Evolutionary conservation across 2,329 filamentous ascomycete genomes (phyloP).

Genomic region (Eutypella sp.): DNA sequence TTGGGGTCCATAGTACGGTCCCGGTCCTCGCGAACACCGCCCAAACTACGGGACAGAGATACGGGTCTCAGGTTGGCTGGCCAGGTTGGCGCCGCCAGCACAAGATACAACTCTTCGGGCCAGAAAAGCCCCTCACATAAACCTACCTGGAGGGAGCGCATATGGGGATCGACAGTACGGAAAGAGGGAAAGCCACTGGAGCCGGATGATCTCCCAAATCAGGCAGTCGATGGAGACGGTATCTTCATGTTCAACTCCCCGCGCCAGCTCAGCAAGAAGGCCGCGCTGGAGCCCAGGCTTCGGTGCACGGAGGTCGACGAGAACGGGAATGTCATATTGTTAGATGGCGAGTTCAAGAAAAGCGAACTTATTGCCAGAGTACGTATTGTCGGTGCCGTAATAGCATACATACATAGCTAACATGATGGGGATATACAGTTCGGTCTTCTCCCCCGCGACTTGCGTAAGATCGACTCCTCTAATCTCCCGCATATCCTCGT

Average conservation of each 20-base stretch:
- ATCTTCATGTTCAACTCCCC: constrained; percentile 64
- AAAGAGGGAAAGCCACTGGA: constrained; percentile 39
- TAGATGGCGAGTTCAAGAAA: constrained; percentile 96
- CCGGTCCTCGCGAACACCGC: constrained; percentile 6
- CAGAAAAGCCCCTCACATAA: constrained; percentile 19
- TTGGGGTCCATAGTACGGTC: constrained; percentile 15
- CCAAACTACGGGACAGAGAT: constrained; percentile 6
- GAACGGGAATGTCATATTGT: constrained; percentile 82
- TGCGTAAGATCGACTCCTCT: constrained; percentile 96
- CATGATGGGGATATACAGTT: constrained; percentile 56
- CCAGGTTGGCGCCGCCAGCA: constrained; percentile 10
- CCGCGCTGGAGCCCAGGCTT: constrained; percentile 76
- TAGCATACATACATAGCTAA: constrained; percentile 4
- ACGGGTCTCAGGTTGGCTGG: constrained; percentile 9
- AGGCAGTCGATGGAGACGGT: constrained; percentile 54
- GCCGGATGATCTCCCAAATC: constrained; percentile 54
- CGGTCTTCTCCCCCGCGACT: constrained; percentile 84
- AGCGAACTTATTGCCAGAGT: constrained; percentile 94
- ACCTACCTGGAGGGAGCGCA: constrained; percentile 42
- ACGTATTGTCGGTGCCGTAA: constrained; percentile 17
- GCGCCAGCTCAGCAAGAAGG: constrained; percentile 67
- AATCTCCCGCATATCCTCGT: constrained; percentile 93
- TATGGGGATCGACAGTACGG: constrained; percentile 39
- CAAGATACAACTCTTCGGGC: constrained; percentile 24
- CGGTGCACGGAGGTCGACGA: constrained; percentile 95